Evolutionary conservation across 805 yeast genomes (phyloP).

Genomic region (Candida nonsorbophila): DNA sequence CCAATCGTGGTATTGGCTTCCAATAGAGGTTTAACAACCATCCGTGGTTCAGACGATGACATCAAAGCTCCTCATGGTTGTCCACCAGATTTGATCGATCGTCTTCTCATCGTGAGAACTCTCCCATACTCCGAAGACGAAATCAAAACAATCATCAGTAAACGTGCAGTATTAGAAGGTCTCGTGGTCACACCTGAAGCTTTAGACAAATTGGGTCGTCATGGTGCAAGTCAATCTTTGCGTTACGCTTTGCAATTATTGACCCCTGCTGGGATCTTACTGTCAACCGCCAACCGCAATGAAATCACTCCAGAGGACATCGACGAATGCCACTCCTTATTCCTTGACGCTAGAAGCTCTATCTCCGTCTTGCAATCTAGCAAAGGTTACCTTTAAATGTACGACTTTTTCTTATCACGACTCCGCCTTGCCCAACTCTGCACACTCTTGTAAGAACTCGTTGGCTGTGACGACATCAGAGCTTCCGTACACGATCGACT

Average conservation of each 20-base stretch:
- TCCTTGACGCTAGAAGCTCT: conserved; percentile 79
- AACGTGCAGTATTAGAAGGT: conserved; percentile 75
- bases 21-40: conserved; percentile 87
- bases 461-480: conserved; percentile 69
- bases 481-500: conserved; percentile 78
- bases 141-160: conserved; percentile 72
- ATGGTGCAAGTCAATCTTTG: conserved; percentile 74
- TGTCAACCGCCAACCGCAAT: conserved; percentile 65
- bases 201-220: conserved; percentile 62
- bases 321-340: conserved; percentile 76
- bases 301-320: conserved; percentile 68
- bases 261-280: conserved; percentile 83
- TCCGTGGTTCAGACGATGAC: conserved; percentile 84
- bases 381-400: conserved; percentile 35
- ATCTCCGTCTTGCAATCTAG: conserved; percentile 58
- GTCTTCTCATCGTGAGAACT: conserved; percentile 88
- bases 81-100: conserved; percentile 90
- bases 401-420: no score
- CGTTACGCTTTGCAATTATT: conserved; percentile 89
- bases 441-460: conserved; percentile 64
- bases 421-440: no score
- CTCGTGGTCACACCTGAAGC: conserved; percentile 65
- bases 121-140: conserved; percentile 83
- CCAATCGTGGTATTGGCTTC: conserved; percentile 96
- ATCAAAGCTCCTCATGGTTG: conserved; percentile 90